Evolutionary conservation across 179 eudicot genomes (phyloP).

Genomic region (Sideroxylon spinosum): DNA sequence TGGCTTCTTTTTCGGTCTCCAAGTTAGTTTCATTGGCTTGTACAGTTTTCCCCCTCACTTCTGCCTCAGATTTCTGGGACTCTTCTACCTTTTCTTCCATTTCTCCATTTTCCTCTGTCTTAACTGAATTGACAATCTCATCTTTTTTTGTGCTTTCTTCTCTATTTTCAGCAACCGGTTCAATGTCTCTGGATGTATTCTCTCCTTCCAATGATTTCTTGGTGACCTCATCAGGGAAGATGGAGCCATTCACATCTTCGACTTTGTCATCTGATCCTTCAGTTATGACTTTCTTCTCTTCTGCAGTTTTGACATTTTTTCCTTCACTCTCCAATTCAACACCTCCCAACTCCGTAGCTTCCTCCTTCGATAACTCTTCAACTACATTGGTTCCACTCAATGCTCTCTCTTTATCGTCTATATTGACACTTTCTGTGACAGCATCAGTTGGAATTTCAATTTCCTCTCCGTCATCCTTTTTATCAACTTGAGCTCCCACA

Average conservation of each 20-base stretch:
- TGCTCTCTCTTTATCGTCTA: constrained; percentile 21
- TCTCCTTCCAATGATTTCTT: constrained; percentile 27
- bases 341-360: constrained; percentile 15
- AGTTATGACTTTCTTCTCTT: constrained; percentile 14
- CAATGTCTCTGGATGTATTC: constrained; percentile 43
- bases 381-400: constrained; percentile 13
- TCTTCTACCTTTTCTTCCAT: constrained; percentile 27
- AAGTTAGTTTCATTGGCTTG: constrained; percentile 20
- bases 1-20: constrained; percentile 33
- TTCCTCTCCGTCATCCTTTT: constrained; percentile 12
- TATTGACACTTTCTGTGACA: background rate
- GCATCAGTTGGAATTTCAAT: background rate
- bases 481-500: constrained; percentile 26
- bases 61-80: constrained; percentile 21
- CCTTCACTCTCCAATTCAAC: constrained; percentile 14
- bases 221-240: constrained; percentile 20
- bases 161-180: constrained; percentile 35
- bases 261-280: constrained; percentile 25
- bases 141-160: constrained; percentile 20
- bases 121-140: constrained; percentile 13
- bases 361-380: constrained; percentile 11
- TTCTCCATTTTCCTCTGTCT: constrained; percentile 28
- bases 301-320: constrained; percentile 16
- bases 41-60: constrained; percentile 30
- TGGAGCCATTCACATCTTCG: constrained; percentile 17